Conservation (phyloP, 352 stramenopile species). For the Thalassiosira sp. region DNA sequence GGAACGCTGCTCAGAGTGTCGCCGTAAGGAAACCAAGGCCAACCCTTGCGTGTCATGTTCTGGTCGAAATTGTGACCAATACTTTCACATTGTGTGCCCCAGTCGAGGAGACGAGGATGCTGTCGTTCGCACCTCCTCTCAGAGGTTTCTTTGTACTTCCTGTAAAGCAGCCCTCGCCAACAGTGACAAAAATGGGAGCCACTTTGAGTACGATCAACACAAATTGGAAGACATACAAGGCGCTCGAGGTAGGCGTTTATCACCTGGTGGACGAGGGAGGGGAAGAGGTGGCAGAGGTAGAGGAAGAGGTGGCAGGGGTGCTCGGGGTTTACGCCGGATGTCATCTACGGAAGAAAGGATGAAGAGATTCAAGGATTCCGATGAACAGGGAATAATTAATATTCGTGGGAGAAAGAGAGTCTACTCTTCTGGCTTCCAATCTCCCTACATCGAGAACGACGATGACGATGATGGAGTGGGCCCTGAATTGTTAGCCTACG, state of each 20-base stretch:
- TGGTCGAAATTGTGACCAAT: constrained; percentile 18
- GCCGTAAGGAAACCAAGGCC: constrained; percentile 22
- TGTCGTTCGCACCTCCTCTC: not conserved
- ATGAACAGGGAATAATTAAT: not conserved
- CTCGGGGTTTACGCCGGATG: constrained; percentile 7
- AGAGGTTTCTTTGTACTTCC: constrained; percentile 14
- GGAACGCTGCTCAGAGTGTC: constrained; percentile 31
- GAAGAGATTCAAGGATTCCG: constrained; percentile 12
- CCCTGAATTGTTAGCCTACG: constrained; percentile 22
- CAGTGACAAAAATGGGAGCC: constrained; percentile 9
- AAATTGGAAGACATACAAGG: constrained; percentile 18
- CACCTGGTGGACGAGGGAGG: not conserved
- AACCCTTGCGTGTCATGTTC: constrained; percentile 29
- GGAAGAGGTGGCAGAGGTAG: constrained; percentile 28
- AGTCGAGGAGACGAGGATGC: constrained; percentile 13
- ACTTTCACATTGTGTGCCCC: constrained; percentile 33
- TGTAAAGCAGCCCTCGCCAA: constrained; percentile 8
- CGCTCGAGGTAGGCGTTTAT: constrained; percentile 1
- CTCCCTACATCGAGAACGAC: constrained; percentile 30
- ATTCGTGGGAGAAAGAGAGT: constrained; percentile 3
- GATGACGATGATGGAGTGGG: constrained; percentile 30
- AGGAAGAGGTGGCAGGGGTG: constrained; percentile 4
- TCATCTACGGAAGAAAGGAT: constrained; percentile 35
- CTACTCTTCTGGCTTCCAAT: constrained; percentile 45
- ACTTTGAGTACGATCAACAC: constrained; percentile 18